A percentile compares a stretch with the other conserved stretches of the same genome.
Evolutionary conservation across 1,284 basidiomycete species (phyloP).

Genomic region (Ceratobasidium sp.): DNA sequence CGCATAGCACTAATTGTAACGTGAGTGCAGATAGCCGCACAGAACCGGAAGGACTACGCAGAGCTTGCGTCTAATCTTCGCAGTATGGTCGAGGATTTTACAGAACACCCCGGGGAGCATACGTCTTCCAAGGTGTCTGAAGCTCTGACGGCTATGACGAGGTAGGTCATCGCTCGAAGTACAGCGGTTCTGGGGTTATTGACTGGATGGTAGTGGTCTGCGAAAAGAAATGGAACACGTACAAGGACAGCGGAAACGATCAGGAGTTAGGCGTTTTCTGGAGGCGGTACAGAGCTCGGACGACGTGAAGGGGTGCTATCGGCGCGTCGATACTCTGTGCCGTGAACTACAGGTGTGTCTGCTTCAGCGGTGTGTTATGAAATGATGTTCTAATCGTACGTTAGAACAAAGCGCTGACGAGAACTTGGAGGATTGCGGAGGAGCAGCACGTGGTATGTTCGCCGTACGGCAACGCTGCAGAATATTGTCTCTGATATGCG

Average conservation of each 20-base stretch:
- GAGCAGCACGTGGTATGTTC: background rate
- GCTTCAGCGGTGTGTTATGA: too few species aligned
- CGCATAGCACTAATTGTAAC: too few species aligned
- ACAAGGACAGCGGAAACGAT: background rate
- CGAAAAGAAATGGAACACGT: background rate
- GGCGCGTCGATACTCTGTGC: background rate
- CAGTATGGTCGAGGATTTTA: background rate
- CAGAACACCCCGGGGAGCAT: background rate
- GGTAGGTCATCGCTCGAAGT: background rate
- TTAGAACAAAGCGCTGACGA: background rate
- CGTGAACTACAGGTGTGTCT: background rate
- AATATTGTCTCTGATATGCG: too few species aligned
- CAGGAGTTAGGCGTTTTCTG: background rate
- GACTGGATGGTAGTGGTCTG: background rate
- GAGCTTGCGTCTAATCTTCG: background rate
- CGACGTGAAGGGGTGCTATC: constrained; percentile 13
- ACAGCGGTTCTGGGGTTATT: background rate
- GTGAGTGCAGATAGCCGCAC: too few species aligned
- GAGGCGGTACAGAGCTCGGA: background rate
- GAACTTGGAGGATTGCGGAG: background rate
- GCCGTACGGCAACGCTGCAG: background rate
- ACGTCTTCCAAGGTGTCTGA: background rate
- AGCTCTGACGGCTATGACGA: background rate
- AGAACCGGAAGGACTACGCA: too few species aligned
- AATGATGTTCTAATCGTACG: background rate